Percentiles rank a stretch among this genome's conserved stretches.
Evolutionary conservation across 345 rosid species (phyloP).

Genomic region (Pugionium dolabratum): DNA sequence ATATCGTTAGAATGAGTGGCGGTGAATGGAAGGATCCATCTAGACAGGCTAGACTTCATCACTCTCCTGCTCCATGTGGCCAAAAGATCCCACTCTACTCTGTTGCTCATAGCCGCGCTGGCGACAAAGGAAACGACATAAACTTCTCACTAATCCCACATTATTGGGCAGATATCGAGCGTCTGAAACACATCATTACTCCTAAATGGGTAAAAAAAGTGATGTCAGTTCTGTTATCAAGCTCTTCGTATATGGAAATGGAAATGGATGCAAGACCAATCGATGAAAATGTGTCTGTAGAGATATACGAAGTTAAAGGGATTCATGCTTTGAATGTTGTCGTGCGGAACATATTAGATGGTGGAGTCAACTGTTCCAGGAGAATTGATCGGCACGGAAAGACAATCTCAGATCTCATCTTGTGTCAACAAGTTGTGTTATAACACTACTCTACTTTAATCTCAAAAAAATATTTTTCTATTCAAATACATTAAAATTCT

Average conservation of each 20-base stretch:
- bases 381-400: slow-evolving; percentile 91
- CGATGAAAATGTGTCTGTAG: slow-evolving; percentile 52
- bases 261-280: slow-evolving; percentile 39
- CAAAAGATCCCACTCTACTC: slow-evolving; percentile 62
- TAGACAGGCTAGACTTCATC: not conserved
- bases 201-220: slow-evolving; percentile 69
- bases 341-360: slow-evolving; percentile 77
- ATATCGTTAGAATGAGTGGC: slow-evolving; percentile 2
- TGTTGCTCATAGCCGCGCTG: slow-evolving; percentile 75
- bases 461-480: not conserved
- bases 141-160: slow-evolving; percentile 85
- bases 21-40: slow-evolving; percentile 15
- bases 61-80: slow-evolving; percentile 58
- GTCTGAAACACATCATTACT: slow-evolving; percentile 64
- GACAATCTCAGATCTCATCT: slow-evolving; percentile 72
- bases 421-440: slow-evolving; percentile 62
- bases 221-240: slow-evolving; percentile 53
- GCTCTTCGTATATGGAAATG: slow-evolving; percentile 48
- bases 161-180: slow-evolving; percentile 54
- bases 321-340: slow-evolving; percentile 71
- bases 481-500: slow-evolving; percentile 10
- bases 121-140: slow-evolving; percentile 86
- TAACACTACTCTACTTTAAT: slow-evolving; percentile 33
- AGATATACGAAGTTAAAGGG: slow-evolving; percentile 74
- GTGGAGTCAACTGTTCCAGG: slow-evolving; percentile 89